phyloP scores from a whole-genome alignment of 2,329 filamentous ascomycete species.

The Dothistroma pini region DNA sequence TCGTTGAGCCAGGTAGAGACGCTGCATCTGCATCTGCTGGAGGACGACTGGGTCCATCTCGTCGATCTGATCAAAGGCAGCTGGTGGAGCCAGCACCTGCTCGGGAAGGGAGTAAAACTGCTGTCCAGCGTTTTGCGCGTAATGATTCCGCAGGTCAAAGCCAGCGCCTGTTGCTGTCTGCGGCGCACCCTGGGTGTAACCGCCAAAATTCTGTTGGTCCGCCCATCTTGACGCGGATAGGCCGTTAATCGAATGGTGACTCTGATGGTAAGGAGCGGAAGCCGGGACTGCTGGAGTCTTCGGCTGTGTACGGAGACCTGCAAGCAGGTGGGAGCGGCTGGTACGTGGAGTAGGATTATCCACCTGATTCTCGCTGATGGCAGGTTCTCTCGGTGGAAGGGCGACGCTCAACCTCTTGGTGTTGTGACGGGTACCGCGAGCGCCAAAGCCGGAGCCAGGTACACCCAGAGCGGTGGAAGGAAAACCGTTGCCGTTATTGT shows the following conservation, averaged over 20 bases:
- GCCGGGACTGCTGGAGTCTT: conserved; percentile 73
- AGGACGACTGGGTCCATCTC: conserved; percentile 83
- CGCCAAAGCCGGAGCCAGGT: conserved; percentile 76
- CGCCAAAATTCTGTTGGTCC: conserved; percentile 39
- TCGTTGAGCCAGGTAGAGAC: conserved; percentile 87
- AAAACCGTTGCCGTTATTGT: conserved; percentile 50
- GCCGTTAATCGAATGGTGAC: conserved; percentile 44
- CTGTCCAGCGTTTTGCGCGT: conserved; percentile 45
- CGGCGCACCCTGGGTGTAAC: conserved; percentile 47
- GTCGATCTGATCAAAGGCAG: conserved; percentile 68
- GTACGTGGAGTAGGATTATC: conserved; percentile 81
- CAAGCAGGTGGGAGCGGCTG: conserved; percentile 89
- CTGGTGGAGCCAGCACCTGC: conserved; percentile 80
- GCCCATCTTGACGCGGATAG: conserved; percentile 49
- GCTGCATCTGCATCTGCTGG: conserved; percentile 84
- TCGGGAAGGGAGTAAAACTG: conserved; percentile 71
- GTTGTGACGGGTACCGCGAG: conserved; percentile 71
- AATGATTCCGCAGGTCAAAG: conserved; percentile 44
- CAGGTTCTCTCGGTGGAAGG: conserved; percentile 63
- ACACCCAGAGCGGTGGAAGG: conserved; percentile 68
- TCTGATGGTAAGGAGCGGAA: conserved; percentile 59
- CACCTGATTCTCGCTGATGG: conserved; percentile 64
- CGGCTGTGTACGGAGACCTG: conserved; percentile 86
- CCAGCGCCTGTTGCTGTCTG: conserved; percentile 57
- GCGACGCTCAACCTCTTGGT: conserved; percentile 86